Percentiles rank a stretch among this genome's conserved stretches.
Evolutionary conservation across 2,329 filamentous ascomycete species (phyloP).

Genomic region (Epichloe hybrida): DNA sequence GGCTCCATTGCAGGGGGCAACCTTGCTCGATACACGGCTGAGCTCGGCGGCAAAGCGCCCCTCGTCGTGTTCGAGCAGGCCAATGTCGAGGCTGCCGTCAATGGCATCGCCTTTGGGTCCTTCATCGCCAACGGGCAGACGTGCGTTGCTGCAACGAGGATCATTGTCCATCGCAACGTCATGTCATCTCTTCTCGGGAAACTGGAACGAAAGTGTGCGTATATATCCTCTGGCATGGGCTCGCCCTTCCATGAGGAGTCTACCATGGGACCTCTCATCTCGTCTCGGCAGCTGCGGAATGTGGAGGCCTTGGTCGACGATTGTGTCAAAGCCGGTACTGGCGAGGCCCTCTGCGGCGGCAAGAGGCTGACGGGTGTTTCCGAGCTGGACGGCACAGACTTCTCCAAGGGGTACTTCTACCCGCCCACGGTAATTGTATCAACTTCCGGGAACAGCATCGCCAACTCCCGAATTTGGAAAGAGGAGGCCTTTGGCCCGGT

Average conservation of each 20-base stretch:
- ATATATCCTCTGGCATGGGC: conserved; percentile 37
- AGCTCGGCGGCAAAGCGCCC: conserved; percentile 59
- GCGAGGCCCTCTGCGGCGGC: conserved; percentile 29
- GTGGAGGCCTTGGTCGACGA: conserved; percentile 53
- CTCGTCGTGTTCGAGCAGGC: conserved; percentile 54
- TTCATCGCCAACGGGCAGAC: conserved; percentile 44
- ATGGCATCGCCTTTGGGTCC: conserved; percentile 50
- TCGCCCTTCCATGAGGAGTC: conserved; percentile 40
- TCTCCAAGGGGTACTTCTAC: conserved; percentile 57
- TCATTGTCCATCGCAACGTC: conserved; percentile 58
- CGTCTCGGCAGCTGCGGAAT: conserved; percentile 46
- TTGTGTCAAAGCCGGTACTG: conserved; percentile 40
- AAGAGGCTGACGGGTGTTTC: conserved; percentile 33
- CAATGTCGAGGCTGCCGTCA: conserved; percentile 51
- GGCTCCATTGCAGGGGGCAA: conserved; percentile 53
- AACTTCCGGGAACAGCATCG: conserved; percentile 42
- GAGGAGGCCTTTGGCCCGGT: conserved; percentile 80
- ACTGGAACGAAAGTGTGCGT: conserved; percentile 50
- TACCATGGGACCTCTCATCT: conserved; percentile 53
- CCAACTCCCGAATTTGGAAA: conserved; percentile 57
- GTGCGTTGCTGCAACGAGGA: conserved; percentile 57
- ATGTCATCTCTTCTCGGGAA: conserved; percentile 48
- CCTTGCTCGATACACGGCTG: conserved; percentile 55
- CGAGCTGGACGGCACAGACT: conserved; percentile 34
- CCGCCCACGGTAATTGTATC: conserved; percentile 58